phyloP scores from a whole-genome alignment of 2,329 filamentous ascomycete genomes.

The Phaeosphaeria sp. region DNA sequence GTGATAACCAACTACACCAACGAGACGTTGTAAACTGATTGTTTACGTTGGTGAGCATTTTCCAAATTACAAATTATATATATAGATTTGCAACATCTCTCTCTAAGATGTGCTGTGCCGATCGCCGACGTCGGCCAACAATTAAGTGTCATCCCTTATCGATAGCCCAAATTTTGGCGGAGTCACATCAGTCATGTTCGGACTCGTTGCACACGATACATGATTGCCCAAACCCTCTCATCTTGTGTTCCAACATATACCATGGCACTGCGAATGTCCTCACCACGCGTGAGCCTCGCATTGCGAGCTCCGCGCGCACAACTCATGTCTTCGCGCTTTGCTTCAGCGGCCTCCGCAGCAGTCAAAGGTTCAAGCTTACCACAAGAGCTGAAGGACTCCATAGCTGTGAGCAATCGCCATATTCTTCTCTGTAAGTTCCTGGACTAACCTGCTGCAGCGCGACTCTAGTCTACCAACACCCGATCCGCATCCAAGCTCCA shows the following conservation, averaged over 20 bases:
- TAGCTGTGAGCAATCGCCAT: constrained; percentile 40
- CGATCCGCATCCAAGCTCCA: constrained; percentile 75
- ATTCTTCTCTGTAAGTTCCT: neutral
- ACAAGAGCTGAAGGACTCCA: constrained; percentile 49
- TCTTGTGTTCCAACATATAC: constrained; percentile 10
- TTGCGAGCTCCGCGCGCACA: constrained; percentile 34
- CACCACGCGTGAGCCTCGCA: constrained; percentile 29
- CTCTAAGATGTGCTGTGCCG: neutral
- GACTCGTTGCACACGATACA: constrained; percentile 18
- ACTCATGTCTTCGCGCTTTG: constrained; percentile 41
- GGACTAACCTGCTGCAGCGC: constrained; percentile 31
- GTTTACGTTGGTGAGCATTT: neutral
- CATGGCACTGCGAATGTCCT: constrained; percentile 44
- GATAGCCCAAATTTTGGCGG: constrained; percentile 22
- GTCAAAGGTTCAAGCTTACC: constrained; percentile 50
- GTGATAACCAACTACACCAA: constrained; percentile 42
- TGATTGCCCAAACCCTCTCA: constrained; percentile 3
- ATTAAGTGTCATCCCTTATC: constrained; percentile 8
- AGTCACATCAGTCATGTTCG: constrained; percentile 10
- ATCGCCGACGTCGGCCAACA: constrained; percentile 26
- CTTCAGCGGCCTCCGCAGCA: constrained; percentile 48
- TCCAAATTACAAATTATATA: neutral
- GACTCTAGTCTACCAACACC: constrained; percentile 64
- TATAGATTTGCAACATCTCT: neutral
- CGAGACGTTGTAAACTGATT: constrained; percentile 19